phyloP scores from a whole-genome alignment of 768 basidiomycete species.

The Strobilomyces confusus region DNA sequence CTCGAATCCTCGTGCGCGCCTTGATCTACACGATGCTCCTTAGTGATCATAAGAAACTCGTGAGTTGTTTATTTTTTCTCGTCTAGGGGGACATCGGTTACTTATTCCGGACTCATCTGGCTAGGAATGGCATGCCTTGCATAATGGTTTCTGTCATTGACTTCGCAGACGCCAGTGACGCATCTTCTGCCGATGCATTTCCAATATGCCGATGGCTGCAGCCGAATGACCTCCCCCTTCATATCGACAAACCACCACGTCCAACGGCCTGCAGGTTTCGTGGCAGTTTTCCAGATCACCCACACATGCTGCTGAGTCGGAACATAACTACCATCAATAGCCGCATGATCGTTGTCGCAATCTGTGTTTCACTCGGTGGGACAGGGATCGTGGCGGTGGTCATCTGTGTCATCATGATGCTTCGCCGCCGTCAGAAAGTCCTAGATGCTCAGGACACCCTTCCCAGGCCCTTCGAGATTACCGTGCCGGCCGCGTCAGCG shows the following conservation, averaged over 20 bases:
- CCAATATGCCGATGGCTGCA: slow-evolving; percentile 11
- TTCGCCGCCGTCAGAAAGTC: slow-evolving; percentile 12
- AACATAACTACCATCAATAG: neutral
- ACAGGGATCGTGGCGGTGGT: slow-evolving; percentile 10
- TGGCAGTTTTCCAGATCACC: neutral
- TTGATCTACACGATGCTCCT: neutral
- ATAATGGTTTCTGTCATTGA: slow-evolving; percentile 1
- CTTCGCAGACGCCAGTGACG: slow-evolving; percentile 1
- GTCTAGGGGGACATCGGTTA: neutral
- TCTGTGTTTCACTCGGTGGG: slow-evolving; percentile 22
- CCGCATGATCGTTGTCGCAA: slow-evolving; percentile 13
- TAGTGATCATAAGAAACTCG: slow-evolving; percentile 41
- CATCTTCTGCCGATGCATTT: neutral
- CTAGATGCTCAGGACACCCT: slow-evolving; percentile 21
- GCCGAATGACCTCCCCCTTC: neutral
- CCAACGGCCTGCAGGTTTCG: neutral
- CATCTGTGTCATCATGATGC: slow-evolving; percentile 16
- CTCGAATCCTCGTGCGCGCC: neutral
- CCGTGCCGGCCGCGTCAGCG: slow-evolving; percentile 8
- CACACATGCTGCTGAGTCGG: slow-evolving; percentile 5
- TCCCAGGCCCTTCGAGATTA: slow-evolving; percentile 23
- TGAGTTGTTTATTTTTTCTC: slow-evolving; percentile 29
- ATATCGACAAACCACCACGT: neutral
- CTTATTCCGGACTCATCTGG: slow-evolving; percentile 1
- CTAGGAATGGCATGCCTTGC: slow-evolving; percentile 39